These are phyloP conservation scores for Diaporthe sp. DNA, from an alignment of 2,329 filamentous ascomycete genomes.

Conservation along the genomic window DNA sequence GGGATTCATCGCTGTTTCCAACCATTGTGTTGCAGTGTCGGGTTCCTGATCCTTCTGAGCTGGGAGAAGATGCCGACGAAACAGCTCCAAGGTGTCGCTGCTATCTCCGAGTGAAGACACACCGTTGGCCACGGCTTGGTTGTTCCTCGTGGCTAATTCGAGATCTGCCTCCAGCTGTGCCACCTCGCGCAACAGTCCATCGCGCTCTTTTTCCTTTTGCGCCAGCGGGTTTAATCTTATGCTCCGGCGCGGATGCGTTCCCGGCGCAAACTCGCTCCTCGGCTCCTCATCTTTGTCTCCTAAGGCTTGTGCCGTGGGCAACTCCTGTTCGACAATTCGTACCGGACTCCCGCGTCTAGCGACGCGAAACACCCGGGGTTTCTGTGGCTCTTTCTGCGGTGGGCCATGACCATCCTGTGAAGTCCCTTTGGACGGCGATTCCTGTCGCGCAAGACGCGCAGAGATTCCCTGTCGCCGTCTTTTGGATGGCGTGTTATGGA, in stretches of 20 bases:
- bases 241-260: slow-evolving; percentile 46
- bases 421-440: slow-evolving; percentile 61
- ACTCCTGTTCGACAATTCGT: not conserved
- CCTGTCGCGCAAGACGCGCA: slow-evolving; percentile 36
- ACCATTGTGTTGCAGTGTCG: slow-evolving; percentile 52
- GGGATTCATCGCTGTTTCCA: slow-evolving; percentile 62
- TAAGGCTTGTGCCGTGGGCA: slow-evolving; percentile 51
- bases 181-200: slow-evolving; percentile 66
- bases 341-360: slow-evolving; percentile 23
- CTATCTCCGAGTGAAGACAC: slow-evolving; percentile 29
- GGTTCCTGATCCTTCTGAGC: slow-evolving; percentile 44
- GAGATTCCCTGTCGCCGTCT: slow-evolving; percentile 42
- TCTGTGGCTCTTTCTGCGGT: slow-evolving; percentile 22
- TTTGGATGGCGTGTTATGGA: slow-evolving; percentile 68
- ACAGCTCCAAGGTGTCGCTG: slow-evolving; percentile 51
- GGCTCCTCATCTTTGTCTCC: slow-evolving; percentile 56
- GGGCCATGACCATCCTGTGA: slow-evolving; percentile 33
- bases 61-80: slow-evolving; percentile 54
- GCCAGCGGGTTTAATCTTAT: slow-evolving; percentile 55
- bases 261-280: slow-evolving; percentile 40
- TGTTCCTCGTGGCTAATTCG: slow-evolving; percentile 66
- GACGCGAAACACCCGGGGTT: slow-evolving; percentile 5
- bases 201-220: slow-evolving; percentile 62
- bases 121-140: slow-evolving; percentile 49
- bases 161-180: slow-evolving; percentile 68